Evolutionary conservation across 2,329 filamentous ascomycete genomes (phyloP), one percentile per base, ranked within the genome.

Genomic region (Ophiostoma sp.): DNA sequence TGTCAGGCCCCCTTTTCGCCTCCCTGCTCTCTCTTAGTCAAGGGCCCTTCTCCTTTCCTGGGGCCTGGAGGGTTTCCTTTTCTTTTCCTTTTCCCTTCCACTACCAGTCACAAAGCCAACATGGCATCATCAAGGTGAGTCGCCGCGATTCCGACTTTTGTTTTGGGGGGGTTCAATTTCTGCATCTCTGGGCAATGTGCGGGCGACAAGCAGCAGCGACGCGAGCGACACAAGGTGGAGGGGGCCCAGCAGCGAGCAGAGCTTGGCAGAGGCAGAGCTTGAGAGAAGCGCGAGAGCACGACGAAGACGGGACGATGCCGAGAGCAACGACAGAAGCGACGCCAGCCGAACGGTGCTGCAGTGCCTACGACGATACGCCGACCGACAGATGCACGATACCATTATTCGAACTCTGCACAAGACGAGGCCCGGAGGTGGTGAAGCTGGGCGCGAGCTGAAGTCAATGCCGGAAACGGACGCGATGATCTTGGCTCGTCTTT

Each of bases 41-140:
- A 48, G 20, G 20, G 17, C 17, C 23, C 11, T 39, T 54, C 64
- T 60, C 52, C 35, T 31, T 36, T 68, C 27, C 8, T 44, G 44
- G 44, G 35, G 44, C 52, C 27, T 27, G 27, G 48, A 13, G 44
- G 3, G 3, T 20, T 17, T 66, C 31, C 39, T 41, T 67, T 31
- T 44, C 52, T 41, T 52, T 44, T 65, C 7, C 52, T 57, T 67
- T 48, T 44, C 31, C 57, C 35, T 17, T 17, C 54, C 20, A 36
- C 57, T 17, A 6, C 31, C 64, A 67, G 54, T 15, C 27, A 33
- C 41, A 44, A 64, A 69, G 60, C 60, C 67, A 71, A 52, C 54
- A 73, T 73, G 73, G 73, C 73, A 70, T 73, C 73, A 54, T 73
- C 73, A 68, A 72, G 72, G 72, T 73, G 69, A 66, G 72, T 8